These are phyloP conservation scores for Ottelia alismoides DNA, from an alignment of 106 monocot species.

Conservation along the genomic window DNA sequence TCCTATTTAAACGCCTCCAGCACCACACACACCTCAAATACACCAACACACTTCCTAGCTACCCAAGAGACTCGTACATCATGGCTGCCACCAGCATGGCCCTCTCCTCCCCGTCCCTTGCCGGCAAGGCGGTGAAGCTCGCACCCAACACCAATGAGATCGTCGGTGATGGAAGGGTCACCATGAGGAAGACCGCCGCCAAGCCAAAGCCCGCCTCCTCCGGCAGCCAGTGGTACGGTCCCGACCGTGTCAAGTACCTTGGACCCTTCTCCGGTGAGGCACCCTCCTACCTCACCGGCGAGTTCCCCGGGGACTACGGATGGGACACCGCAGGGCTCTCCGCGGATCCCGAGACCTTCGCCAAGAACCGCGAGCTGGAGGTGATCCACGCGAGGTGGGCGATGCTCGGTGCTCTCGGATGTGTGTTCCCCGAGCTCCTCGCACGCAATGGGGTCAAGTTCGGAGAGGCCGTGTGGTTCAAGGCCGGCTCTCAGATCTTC, in stretches of 20 bases:
- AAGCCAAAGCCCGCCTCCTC: constrained; percentile 15
- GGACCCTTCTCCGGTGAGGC: constrained; percentile 37
- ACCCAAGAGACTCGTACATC: too few species aligned
- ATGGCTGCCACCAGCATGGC: too few species aligned
- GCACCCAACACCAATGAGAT: too few species aligned
- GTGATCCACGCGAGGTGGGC: constrained; percentile 3
- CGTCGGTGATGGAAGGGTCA: too few species aligned
- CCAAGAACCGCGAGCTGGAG: constrained; percentile 5
- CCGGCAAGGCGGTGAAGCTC: too few species aligned
- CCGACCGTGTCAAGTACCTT: constrained; percentile 34
- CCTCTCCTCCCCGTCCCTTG: too few species aligned
- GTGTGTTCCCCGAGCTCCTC: constrained; percentile 5
- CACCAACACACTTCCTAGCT: too few species aligned
- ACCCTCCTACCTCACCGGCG: constrained; percentile 38
- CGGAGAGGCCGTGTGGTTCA: constrained; percentile 7
- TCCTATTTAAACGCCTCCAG: too few species aligned
- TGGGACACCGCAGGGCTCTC: constrained; percentile 6
- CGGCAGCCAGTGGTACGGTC: constrained; percentile 36
- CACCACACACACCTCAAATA: too few species aligned
- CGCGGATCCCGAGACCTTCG: constrained; percentile 2
- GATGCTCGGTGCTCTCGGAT: constrained; percentile 1
- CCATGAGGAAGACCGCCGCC: constrained; percentile 10
- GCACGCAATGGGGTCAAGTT: constrained; percentile 2
- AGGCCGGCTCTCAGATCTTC: constrained; percentile 4
- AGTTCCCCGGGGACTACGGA: constrained; percentile 26